Conservation (phyloP, 306 rosid genomes). For the Crotalaria pallida region DNA sequence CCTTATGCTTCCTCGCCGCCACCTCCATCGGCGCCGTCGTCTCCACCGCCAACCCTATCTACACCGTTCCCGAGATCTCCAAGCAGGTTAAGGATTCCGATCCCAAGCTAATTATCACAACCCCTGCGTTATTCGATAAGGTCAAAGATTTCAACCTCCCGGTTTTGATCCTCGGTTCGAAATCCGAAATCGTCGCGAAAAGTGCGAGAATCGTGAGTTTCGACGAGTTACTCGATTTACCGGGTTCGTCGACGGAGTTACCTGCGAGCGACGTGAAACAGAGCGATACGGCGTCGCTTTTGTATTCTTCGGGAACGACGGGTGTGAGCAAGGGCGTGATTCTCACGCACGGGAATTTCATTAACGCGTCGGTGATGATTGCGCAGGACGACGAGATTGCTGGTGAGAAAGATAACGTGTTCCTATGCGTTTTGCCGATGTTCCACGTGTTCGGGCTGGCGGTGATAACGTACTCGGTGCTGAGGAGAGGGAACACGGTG, state of each 20-base stretch:
- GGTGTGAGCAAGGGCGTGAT: slow-evolving; percentile 75
- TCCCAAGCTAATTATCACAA: slow-evolving; percentile 66
- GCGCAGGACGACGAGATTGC: slow-evolving; percentile 46
- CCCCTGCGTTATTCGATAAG: slow-evolving; percentile 55
- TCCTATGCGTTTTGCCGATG: slow-evolving; percentile 68
- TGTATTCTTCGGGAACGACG: slow-evolving; percentile 82
- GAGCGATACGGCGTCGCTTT: slow-evolving; percentile 54
- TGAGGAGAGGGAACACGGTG: slow-evolving; percentile 52
- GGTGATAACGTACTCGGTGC: slow-evolving; percentile 36
- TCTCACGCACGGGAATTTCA: slow-evolving; percentile 56
- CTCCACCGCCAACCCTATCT: slow-evolving; percentile 69
- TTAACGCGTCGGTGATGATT: slow-evolving; percentile 46
- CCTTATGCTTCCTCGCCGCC: slow-evolving; percentile 52
- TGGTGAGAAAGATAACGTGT: slow-evolving; percentile 27
- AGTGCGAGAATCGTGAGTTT: not conserved
- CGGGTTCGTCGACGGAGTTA: slow-evolving; percentile 31
- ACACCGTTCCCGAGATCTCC: slow-evolving; percentile 56
- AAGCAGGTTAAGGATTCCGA: slow-evolving; percentile 66
- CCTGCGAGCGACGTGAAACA: slow-evolving; percentile 42
- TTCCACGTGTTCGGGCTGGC: slow-evolving; percentile 69
- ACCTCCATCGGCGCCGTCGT: slow-evolving; percentile 62
- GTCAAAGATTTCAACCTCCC: slow-evolving; percentile 51
- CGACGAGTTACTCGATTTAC: slow-evolving; percentile 31
- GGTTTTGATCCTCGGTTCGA: slow-evolving; percentile 37
- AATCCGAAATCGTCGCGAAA: not conserved